Percentiles rank a stretch among this genome's conserved stretches.
Conservation (phyloP, 192 early-diverging fungal species). For the Bifiguratus adelaidae region DNA sequence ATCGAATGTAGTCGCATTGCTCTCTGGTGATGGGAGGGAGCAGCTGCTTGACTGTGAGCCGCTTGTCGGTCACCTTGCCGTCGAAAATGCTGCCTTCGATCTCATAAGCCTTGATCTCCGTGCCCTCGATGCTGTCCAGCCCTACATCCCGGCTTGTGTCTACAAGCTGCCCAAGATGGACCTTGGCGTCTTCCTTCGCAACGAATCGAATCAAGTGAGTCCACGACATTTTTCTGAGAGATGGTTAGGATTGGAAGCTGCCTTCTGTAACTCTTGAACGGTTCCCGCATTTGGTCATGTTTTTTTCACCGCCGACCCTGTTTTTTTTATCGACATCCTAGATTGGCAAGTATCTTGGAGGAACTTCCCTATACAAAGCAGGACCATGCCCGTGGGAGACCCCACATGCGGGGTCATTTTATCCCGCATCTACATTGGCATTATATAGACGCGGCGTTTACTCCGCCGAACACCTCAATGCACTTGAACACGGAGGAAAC, state of each 20-base stretch:
- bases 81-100: conserved; percentile 1
- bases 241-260: neutral
- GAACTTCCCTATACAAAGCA: too few species aligned
- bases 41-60: neutral
- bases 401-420: too few species aligned
- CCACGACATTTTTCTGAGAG: neutral
- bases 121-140: neutral
- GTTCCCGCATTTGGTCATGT: too few species aligned
- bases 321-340: too few species aligned
- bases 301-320: too few species aligned
- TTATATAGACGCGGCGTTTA: neutral
- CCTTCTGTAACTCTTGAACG: neutral
- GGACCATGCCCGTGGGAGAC: too few species aligned
- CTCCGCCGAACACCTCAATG: neutral
- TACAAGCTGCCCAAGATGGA: neutral
- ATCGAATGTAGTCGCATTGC: conserved; percentile 21
- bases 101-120: neutral
- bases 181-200: conserved; percentile 3
- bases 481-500: neutral
- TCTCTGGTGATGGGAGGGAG: conserved; percentile 26
- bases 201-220: conserved; percentile 5
- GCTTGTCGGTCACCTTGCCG: conserved; percentile 1
- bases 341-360: too few species aligned
- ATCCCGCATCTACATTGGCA: too few species aligned
- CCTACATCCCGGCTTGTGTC: neutral